Conservation (phyloP, 208 protist species). For the Acanthamoeba healyi region DNA sequence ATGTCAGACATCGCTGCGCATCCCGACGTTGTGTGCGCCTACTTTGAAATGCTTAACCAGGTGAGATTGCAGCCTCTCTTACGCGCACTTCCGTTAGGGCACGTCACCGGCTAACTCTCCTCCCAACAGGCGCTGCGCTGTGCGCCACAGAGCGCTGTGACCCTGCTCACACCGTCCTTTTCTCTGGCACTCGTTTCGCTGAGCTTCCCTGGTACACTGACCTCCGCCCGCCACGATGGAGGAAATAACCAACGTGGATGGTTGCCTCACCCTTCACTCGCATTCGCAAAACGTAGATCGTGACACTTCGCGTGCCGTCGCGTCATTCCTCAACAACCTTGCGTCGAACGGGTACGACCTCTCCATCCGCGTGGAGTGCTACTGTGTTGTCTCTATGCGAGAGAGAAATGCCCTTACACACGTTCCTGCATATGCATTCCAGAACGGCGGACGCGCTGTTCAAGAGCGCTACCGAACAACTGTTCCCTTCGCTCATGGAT, state of each 20-base stretch:
- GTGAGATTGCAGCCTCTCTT: too few relatives aligned
- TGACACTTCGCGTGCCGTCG: slow-evolving; percentile 6
- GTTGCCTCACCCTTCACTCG: neutral
- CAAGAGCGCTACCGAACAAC: neutral
- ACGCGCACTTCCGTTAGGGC: too few relatives aligned
- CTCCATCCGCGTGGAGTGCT: too few relatives aligned
- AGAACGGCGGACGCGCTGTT: slow-evolving; percentile 25
- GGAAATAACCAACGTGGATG: neutral
- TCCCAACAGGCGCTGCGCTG: neutral
- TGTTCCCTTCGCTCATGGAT: neutral
- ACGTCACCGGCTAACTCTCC: too few relatives aligned
- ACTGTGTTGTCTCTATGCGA: too few relatives aligned
- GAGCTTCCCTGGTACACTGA: neutral
- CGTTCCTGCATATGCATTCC: neutral
- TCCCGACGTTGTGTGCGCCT: slow-evolving; percentile 36
- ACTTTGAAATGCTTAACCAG: slow-evolving; percentile 65
- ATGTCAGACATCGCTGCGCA: neutral
- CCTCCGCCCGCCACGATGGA: neutral
- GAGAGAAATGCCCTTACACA: too few relatives aligned
- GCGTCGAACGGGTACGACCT: neutral
- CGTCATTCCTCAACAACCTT: slow-evolving; percentile 14
- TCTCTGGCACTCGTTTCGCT: slow-evolving; percentile 38
- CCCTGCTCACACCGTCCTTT: neutral
- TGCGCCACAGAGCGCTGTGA: neutral
- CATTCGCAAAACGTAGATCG: neutral